Evolutionary conservation across 306 rosid species (phyloP).

Genomic region (Acmispon strigosus): DNA sequence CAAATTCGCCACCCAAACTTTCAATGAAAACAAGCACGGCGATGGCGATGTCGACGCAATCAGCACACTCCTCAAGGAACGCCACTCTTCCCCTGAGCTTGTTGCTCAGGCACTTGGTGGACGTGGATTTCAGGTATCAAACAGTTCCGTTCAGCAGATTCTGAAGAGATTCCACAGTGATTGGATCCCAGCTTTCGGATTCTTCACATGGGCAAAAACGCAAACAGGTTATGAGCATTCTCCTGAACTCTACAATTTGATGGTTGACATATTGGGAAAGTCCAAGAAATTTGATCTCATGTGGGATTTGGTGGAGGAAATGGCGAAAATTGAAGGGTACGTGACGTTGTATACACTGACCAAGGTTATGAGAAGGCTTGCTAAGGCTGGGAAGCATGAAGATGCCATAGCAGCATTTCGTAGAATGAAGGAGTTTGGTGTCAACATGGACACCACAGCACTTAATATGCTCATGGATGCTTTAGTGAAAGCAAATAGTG

Average conservation of each 20-base stretch:
- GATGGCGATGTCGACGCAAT: slow-evolving; percentile 40
- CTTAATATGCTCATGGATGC: slow-evolving; percentile 64
- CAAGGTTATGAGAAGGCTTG: slow-evolving; percentile 54
- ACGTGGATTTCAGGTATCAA: slow-evolving; percentile 27
- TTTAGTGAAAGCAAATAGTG: slow-evolving; percentile 53
- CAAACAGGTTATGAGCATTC: slow-evolving; percentile 65
- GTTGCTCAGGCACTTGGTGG: slow-evolving; percentile 42
- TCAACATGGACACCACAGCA: slow-evolving; percentile 36
- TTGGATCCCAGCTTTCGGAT: slow-evolving; percentile 62
- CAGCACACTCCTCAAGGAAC: slow-evolving; percentile 38
- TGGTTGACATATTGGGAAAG: slow-evolving; percentile 67
- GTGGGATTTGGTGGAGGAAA: slow-evolving; percentile 75
- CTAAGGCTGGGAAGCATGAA: slow-evolving; percentile 35
- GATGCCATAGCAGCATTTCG: slow-evolving; percentile 62
- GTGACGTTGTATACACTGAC: slow-evolving; percentile 53
- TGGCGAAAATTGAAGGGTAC: slow-evolving; percentile 37
- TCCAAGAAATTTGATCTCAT: slow-evolving; percentile 31
- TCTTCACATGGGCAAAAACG: slow-evolving; percentile 71
- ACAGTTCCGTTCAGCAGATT: slow-evolving; percentile 39
- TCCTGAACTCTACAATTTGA: slow-evolving; percentile 38
- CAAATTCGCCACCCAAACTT: neutral
- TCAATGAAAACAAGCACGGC: neutral
- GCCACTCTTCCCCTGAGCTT: slow-evolving; percentile 37
- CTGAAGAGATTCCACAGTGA: slow-evolving; percentile 57
- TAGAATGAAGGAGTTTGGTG: slow-evolving; percentile 35